These are phyloP conservation scores for Pythium phragmitis DNA, from an alignment of 352 stramenopile species.

Conservation along the genomic window DNA sequence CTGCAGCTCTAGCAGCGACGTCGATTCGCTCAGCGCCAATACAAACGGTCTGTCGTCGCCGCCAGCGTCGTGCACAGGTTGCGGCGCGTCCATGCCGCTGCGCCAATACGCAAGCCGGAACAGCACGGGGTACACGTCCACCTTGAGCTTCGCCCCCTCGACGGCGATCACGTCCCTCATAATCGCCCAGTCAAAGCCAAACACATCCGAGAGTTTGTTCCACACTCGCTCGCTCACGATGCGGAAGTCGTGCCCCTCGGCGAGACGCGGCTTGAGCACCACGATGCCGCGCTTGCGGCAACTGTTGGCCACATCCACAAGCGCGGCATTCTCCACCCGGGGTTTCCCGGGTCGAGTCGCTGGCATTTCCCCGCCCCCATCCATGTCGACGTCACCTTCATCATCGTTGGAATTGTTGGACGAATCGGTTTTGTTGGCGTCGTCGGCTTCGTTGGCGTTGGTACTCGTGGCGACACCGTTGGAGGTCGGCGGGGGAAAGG, in stretches of 20 bases:
- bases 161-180: constrained; percentile 50
- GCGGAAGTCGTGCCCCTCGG: constrained; percentile 62
- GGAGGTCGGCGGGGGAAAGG: constrained; percentile 23
- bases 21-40: constrained; percentile 37
- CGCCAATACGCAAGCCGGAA: constrained; percentile 56
- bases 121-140: constrained; percentile 70
- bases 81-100: constrained; percentile 32
- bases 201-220: constrained; percentile 59
- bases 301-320: constrained; percentile 54
- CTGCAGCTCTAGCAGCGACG: constrained; percentile 43
- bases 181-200: constrained; percentile 77
- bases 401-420: constrained; percentile 32
- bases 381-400: constrained; percentile 23
- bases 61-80: constrained; percentile 35
- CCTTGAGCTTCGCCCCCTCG: constrained; percentile 37
- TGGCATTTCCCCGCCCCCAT: constrained; percentile 15
- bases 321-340: constrained; percentile 36
- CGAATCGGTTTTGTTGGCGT: constrained; percentile 7
- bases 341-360: neutral
- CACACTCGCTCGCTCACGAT: constrained; percentile 72
- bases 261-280: constrained; percentile 60
- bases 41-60: constrained; percentile 33
- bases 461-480: neutral
- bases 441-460: constrained; percentile 23
- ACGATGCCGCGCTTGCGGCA: constrained; percentile 39